Percentiles rank a stretch among this genome's conserved stretches.
These are phyloP conservation scores for Mycena sanguinolenta DNA, from an alignment of 768 basidiomycete genomes.

Conservation along the genomic window DNA sequence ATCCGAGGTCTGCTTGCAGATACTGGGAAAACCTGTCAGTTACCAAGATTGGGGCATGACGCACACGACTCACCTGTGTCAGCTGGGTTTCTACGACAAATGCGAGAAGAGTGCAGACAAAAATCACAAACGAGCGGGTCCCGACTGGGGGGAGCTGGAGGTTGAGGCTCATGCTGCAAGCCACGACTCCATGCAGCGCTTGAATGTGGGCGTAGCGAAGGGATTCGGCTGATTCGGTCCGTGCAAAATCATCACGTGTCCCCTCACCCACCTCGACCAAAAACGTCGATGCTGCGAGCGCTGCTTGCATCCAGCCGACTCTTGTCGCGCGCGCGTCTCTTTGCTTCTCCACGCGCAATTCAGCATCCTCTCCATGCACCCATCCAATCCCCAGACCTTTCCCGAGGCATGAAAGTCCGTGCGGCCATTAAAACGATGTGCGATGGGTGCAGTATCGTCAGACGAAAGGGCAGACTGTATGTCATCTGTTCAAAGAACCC, in stretches of 20 bases:
- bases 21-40: constrained; percentile 61
- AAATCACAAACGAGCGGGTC: constrained; percentile 67
- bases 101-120: constrained; percentile 70
- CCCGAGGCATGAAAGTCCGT: constrained; percentile 96
- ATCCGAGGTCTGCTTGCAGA: constrained; percentile 82
- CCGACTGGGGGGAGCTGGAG: constrained; percentile 52
- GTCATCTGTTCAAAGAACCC: constrained; percentile 94
- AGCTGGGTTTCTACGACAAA: constrained; percentile 86
- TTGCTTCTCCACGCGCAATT: constrained; percentile 47
- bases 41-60: background rate
- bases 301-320: constrained; percentile 75
- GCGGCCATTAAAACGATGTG: constrained; percentile 96
- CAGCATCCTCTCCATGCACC: constrained; percentile 48
- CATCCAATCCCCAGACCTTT: constrained; percentile 50
- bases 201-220: no score
- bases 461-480: constrained; percentile 91
- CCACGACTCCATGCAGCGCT: constrained; percentile 14
- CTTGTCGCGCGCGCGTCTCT: constrained; percentile 62
- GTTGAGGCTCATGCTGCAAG: constrained; percentile 28
- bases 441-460: constrained; percentile 91
- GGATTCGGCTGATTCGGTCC: no score
- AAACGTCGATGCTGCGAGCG: constrained; percentile 70
- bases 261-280: background rate
- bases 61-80: constrained; percentile 70
- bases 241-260: background rate